phyloP scores from a whole-genome alignment of 2,329 filamentous ascomycete genomes.

The Plectosphaerella plurivora region DNA sequence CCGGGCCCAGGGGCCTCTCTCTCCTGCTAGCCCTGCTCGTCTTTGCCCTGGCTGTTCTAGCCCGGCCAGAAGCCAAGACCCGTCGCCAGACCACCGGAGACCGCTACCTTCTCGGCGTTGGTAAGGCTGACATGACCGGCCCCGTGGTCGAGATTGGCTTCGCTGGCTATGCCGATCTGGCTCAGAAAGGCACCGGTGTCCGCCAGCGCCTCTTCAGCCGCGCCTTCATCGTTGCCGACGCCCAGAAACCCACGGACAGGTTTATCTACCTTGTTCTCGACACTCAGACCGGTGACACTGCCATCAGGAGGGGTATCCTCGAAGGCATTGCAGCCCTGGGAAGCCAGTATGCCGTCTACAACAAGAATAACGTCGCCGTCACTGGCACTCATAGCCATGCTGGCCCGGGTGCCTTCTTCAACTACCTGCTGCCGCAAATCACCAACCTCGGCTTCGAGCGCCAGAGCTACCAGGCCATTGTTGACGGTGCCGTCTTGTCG shows the following conservation, averaged over 20 bases:
- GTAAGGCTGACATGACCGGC: constrained; percentile 57
- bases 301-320: constrained; percentile 81
- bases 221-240: constrained; percentile 79
- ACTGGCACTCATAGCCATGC: constrained; percentile 93
- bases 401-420: constrained; percentile 88
- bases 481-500: constrained; percentile 77
- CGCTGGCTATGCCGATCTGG: constrained; percentile 86
- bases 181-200: constrained; percentile 76
- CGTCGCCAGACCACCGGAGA: constrained; percentile 18
- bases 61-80: not conserved
- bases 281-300: constrained; percentile 83
- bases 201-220: constrained; percentile 85
- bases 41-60: not conserved
- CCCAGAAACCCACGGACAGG: constrained; percentile 60
- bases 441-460: constrained; percentile 81
- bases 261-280: constrained; percentile 88
- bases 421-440: constrained; percentile 89
- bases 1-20: not conserved
- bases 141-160: constrained; percentile 88
- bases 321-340: constrained; percentile 68
- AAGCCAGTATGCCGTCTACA: constrained; percentile 68
- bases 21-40: not conserved
- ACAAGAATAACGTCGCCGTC: constrained; percentile 76
- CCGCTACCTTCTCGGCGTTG: constrained; percentile 49
- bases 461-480: constrained; percentile 84